Evolutionary conservation across 2,329 filamentous ascomycete genomes (phyloP), one percentile per base, ranked within the genome.

Genomic region (Cladosporium sp.): DNA sequence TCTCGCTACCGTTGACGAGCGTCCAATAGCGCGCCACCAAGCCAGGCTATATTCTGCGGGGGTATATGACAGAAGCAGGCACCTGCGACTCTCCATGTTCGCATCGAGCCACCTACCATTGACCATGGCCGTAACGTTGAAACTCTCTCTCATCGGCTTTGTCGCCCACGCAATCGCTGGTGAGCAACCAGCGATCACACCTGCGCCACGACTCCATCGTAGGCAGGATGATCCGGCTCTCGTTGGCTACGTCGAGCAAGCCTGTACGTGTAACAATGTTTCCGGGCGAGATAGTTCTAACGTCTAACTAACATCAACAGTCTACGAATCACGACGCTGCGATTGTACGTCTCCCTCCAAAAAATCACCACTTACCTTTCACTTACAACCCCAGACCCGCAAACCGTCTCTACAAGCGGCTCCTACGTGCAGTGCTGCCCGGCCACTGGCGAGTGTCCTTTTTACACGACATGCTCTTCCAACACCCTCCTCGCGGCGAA

Each of bases 401-500:
- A 51, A 43, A 43, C 34, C 11, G 9, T 51, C 4, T 44, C 49
- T 2, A 51, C 49, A 16, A 28, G 19, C 33, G 49, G 43, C 41
- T 16, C 19, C 9, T 38, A 44, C 19, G 49, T 43, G 9, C 49
- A 51, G 32, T 51, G 49, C 49, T 51, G 49, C 19, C 41, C 41
- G 5, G n/a, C 40, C 6, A 32, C 18, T 7, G 49, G 41, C 18
- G 33, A 41, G 10, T 51, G 49, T 33, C 9, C 41, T 5, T 51
- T 51, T 41, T 51, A 45, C 18, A 38, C 41, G 9, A 22, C 41
- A 9, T 51, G 49, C 42, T 40, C 33, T 3, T 43, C 32, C 31
- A 51, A 51, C 33, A 51, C 49, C 5, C 49, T 51, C 42, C n/a
- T 44, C 14, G 49, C 33, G 1, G 44, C 49, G n/a, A 33, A 18